Conservation (phyloP, 1,139 yeast species). For the Kodamaea derodonti region DNA sequence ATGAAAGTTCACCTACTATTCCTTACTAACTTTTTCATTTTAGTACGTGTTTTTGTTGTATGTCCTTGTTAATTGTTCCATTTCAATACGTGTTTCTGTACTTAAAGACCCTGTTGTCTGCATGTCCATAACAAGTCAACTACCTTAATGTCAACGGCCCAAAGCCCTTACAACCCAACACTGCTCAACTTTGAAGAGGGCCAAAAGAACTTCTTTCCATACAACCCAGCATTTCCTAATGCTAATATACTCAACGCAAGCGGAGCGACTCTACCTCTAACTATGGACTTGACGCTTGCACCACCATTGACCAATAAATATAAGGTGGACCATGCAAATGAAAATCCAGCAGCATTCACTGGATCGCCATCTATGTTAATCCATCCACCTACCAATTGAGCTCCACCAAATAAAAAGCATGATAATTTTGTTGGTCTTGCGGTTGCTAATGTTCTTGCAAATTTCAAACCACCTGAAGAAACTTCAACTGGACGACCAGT, state of each 20-base stretch:
- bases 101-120: too few species aligned
- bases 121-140: too few species aligned
- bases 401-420: slow-evolving; percentile 49
- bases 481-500: slow-evolving; percentile 13
- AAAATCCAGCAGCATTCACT: slow-evolving; percentile 82
- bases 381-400: slow-evolving; percentile 75
- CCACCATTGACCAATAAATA: slow-evolving; percentile 75
- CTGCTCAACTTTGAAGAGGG: too few species aligned
- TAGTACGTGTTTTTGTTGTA: too few species aligned
- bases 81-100: too few species aligned
- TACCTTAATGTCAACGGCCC: too few species aligned
- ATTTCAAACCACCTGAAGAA: slow-evolving; percentile 28
- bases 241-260: slow-evolving; percentile 57
- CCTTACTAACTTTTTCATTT: too few species aligned
- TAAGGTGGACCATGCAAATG: slow-evolving; percentile 81
- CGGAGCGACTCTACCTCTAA: slow-evolving; percentile 52
- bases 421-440: slow-evolving; percentile 36
- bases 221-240: slow-evolving; percentile 56
- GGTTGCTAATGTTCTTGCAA: slow-evolving; percentile 23
- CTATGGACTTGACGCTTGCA: slow-evolving; percentile 44
- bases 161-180: too few species aligned
- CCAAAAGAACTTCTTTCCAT: slow-evolving; percentile 68
- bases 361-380: slow-evolving; percentile 79
- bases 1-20: too few species aligned
- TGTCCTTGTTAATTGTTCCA: too few species aligned